A percentile compares a stretch with the other conserved stretches of the same genome.
Evolutionary conservation across 2,329 filamentous ascomycete species (phyloP).

Genomic region (Aspergillus quadricinctus): DNA sequence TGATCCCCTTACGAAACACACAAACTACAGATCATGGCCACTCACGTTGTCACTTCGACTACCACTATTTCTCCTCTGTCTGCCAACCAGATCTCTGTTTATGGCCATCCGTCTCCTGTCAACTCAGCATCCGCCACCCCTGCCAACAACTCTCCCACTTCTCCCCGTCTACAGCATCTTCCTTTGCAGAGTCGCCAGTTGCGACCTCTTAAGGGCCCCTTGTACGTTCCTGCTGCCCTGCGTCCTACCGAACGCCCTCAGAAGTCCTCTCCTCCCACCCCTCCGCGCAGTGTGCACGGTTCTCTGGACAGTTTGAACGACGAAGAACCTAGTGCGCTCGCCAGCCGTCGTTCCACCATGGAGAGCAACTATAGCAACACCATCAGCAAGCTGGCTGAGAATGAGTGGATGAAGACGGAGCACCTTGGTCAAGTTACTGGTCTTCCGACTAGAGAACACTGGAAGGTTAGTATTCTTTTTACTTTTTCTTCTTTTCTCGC

Average conservation of each 20-base stretch:
- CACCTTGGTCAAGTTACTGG: slow-evolving; percentile 55
- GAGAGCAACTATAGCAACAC: slow-evolving; percentile 36
- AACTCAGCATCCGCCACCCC: slow-evolving; percentile 49
- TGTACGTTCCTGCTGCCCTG: slow-evolving; percentile 61
- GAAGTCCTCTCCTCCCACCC: slow-evolving; percentile 43
- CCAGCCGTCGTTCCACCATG: slow-evolving; percentile 37
- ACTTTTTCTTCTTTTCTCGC: not conserved
- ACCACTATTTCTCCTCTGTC: slow-evolving; percentile 21
- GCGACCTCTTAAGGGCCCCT: slow-evolving; percentile 55
- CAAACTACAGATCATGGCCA: slow-evolving; percentile 21
- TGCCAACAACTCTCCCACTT: slow-evolving; percentile 51
- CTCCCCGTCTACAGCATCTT: slow-evolving; percentile 41
- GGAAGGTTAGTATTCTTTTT: slow-evolving; percentile 52
- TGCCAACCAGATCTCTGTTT: slow-evolving; percentile 33
- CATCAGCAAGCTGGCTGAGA: slow-evolving; percentile 47
- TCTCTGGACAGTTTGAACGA: slow-evolving; percentile 48
- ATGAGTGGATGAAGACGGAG: slow-evolving; percentile 50
- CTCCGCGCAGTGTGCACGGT: slow-evolving; percentile 52
- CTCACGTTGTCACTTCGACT: slow-evolving; percentile 28
- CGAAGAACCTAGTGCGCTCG: slow-evolving; percentile 30
- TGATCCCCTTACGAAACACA: not conserved
- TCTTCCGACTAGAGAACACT: slow-evolving; percentile 59
- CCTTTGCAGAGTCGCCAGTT: slow-evolving; percentile 52
- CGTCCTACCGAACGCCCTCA: slow-evolving; percentile 55
- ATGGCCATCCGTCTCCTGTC: slow-evolving; percentile 41